phyloP scores from a whole-genome alignment of 108 stramenopile species.

The Fistulifera solaris region DNA sequence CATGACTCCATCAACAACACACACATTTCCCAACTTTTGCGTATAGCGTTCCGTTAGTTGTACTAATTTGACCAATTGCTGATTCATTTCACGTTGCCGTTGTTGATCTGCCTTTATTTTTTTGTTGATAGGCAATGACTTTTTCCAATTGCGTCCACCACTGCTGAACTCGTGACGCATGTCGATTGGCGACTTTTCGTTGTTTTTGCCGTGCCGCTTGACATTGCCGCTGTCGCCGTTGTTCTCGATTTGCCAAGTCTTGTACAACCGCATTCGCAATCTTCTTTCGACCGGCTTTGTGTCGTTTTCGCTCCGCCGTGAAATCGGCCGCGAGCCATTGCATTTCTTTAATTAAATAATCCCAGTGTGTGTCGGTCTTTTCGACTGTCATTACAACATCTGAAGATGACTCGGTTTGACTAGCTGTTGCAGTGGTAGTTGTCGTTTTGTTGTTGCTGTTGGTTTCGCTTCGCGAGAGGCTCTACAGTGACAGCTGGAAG shows the following conservation, averaged over 20 bases:
- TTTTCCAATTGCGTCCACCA: constrained; percentile 81
- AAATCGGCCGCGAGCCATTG: constrained; percentile 71
- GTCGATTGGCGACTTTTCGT: constrained; percentile 31
- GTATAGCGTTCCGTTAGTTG: constrained; percentile 80
- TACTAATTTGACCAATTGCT: constrained; percentile 68
- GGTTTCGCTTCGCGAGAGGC: no score
- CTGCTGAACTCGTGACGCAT: constrained; percentile 30
- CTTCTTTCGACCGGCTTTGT: constrained; percentile 42
- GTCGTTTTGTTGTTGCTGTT: no score
- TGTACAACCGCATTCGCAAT: constrained; percentile 33
- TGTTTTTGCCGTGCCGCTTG: constrained; percentile 45
- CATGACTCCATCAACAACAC: constrained; percentile 18
- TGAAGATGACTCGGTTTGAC: no score
- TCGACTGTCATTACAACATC: no score
- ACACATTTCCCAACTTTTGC: constrained; percentile 19
- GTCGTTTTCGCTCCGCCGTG: constrained; percentile 70
- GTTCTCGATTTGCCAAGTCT: constrained; percentile 33
- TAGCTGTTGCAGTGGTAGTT: no score
- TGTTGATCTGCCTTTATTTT: constrained; percentile 40
- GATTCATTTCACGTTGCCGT: constrained; percentile 78
- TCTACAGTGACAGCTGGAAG: no score
- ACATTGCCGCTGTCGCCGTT: constrained; percentile 27
- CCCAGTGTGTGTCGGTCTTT: constrained; percentile 60
- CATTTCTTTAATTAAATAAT: constrained; percentile 71
- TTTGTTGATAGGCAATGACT: constrained; percentile 76